Evolutionary conservation across 1,284 basidiomycete genomes (phyloP).

Genomic region (Rugosomyces carneus): DNA sequence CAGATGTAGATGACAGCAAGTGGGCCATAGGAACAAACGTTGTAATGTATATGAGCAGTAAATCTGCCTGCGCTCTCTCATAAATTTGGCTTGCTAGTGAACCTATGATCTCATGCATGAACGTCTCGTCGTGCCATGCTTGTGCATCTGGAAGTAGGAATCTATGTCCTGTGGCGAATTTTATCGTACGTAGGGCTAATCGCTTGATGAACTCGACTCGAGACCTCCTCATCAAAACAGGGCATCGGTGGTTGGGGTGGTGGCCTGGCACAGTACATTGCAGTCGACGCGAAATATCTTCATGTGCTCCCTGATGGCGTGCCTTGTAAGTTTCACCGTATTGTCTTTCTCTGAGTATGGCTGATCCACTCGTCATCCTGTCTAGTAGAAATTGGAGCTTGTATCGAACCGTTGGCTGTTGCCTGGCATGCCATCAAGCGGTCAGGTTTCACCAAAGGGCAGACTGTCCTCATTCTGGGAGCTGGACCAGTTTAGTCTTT

Average conservation of each 20-base stretch:
- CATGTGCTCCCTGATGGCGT: constrained; percentile 24
- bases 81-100: constrained; percentile 17
- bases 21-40: constrained; percentile 26
- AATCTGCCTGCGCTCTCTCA: background rate
- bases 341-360: background rate
- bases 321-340: constrained; percentile 17
- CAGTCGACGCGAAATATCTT: constrained; percentile 22
- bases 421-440: constrained; percentile 27
- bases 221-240: constrained; percentile 12
- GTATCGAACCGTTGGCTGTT: constrained; percentile 28
- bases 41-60: constrained; percentile 19
- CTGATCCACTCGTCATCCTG: background rate
- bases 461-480: constrained; percentile 24
- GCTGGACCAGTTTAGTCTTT: constrained; percentile 27
- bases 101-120: constrained; percentile 26
- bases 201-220: background rate
- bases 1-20: constrained; percentile 21
- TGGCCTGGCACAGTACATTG: constrained; percentile 27
- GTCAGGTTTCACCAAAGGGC: constrained; percentile 22
- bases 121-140: constrained; percentile 17
- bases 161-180: constrained; percentile 21
- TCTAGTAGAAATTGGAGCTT: constrained; percentile 28
- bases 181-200: constrained; percentile 21
- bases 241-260: constrained; percentile 28
- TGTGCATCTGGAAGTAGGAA: constrained; percentile 24